Base-by-base conservation (phyloP, 352 stramenopile species). In the Globisporangium rhizosaccharum region DNA sequence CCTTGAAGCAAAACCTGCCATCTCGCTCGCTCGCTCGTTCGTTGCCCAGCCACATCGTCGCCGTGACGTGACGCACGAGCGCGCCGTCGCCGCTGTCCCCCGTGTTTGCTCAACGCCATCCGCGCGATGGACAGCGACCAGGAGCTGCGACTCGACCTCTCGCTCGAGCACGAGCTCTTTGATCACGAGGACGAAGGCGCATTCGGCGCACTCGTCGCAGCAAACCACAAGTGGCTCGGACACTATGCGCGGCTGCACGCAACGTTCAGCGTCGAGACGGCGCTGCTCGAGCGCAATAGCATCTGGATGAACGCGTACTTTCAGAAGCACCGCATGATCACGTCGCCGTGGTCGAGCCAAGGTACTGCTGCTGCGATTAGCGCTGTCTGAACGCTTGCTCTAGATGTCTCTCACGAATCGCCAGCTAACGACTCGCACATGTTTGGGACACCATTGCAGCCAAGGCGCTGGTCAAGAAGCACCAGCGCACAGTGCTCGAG, bases 261-360 rank as follows among this genome's bases (percentile, higher is more conserved):
- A 46, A 75, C 66, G 8, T 87, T 87, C 56, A 69, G 73, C 56
- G 69, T 88, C 61, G 72, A 82, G 50, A 65, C 66, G 18, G 53
- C 72, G 48, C 66, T 89, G 41, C 65, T 92, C 20, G 74, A 85
- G 59, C 82, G 72, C 61, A 82, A 85, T 53, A 88, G 75, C 30
- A 66, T 90, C 57, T 92, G 82, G 82, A 85, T 92, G 71, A 92
- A 92, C 57, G 68, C 78, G 26, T 80, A 76, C 66, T 92, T 92
- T 66, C 82, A 92, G 70, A 90, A 89, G 63, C 75, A 73, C 36
- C 80, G 82, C 56, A 83, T 89, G 70, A 72, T 76, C 61, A 89
- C 80, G 7, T 72, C 76, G 20, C 75, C 82, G 10, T 61, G 72
- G 30, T 86, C 78, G 15, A 66, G 71, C 23, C 75, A 87, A 72